phyloP scores from a whole-genome alignment of 1,284 basidiomycete species.

The Melampsora abietis-canadensis region DNA sequence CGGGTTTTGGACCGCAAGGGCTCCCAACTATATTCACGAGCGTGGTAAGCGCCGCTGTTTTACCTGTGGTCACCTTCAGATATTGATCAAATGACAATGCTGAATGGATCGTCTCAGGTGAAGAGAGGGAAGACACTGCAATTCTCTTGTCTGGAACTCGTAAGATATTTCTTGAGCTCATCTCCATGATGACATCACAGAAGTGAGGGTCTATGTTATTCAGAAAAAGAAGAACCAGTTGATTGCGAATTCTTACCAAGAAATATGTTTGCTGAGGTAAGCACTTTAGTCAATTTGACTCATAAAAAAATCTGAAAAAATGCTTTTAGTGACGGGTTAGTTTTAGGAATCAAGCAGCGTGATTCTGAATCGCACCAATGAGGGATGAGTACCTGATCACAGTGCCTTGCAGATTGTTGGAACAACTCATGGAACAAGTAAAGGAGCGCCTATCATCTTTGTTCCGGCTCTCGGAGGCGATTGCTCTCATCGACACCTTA shows the following conservation, averaged over 20 bases:
- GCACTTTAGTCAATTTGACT: not conserved
- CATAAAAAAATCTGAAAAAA: not conserved
- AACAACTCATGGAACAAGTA: conserved; percentile 49
- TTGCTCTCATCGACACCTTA: conserved; percentile 78
- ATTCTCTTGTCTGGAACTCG: conserved; percentile 49
- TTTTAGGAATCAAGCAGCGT: too few relatives aligned
- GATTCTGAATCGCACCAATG: too few relatives aligned
- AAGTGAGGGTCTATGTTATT: not conserved
- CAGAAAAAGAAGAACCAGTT: conserved; percentile 49
- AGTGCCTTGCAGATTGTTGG: conserved; percentile 45
- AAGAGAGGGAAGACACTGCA: conserved; percentile 49
- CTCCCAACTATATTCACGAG: conserved; percentile 46
- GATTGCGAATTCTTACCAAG: conserved; percentile 48
- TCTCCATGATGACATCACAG: not conserved
- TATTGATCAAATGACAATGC: not conserved
- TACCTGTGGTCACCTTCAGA: not conserved
- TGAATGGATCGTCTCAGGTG: conserved; percentile 36
- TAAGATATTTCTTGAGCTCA: conserved; percentile 18
- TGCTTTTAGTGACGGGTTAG: not conserved
- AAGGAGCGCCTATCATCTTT: conserved; percentile 47
- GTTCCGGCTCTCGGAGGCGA: conserved; percentile 54
- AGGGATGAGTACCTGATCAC: too few relatives aligned
- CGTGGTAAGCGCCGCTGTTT: conserved; percentile 45
- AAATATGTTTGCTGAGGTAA: conserved; percentile 47
- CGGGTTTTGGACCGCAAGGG: conserved; percentile 16